These are phyloP conservation scores for Yamadazyma conglobata DNA, from an alignment of 1,139 yeast genomes.

Conservation along the genomic window DNA sequence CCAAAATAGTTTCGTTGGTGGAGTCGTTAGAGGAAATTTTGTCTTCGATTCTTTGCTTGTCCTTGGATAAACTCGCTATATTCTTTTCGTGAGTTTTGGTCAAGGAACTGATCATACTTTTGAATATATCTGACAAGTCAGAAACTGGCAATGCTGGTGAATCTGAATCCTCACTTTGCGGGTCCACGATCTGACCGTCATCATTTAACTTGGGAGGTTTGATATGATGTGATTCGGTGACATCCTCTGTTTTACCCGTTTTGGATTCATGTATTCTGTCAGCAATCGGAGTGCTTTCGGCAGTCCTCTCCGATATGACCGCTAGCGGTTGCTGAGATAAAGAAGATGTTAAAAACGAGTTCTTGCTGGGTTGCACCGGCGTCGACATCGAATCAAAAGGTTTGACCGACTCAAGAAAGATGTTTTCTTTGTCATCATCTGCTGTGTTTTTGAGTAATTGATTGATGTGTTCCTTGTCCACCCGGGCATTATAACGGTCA, in stretches of 20 bases:
- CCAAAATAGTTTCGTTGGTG: slow-evolving; percentile 16
- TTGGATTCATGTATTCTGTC: slow-evolving; percentile 6
- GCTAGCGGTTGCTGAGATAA: slow-evolving; percentile 31
- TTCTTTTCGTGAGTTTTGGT: slow-evolving; percentile 37
- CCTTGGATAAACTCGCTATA: slow-evolving; percentile 20
- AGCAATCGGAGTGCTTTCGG: slow-evolving; percentile 29
- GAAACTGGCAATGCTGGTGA: slow-evolving; percentile 4
- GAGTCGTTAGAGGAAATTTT: slow-evolving; percentile 15
- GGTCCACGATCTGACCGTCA: slow-evolving; percentile 25
- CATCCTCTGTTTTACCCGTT: slow-evolving; percentile 2
- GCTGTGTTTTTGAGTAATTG: slow-evolving; percentile 18
- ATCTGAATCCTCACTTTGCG: slow-evolving; percentile 1
- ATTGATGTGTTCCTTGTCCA: slow-evolving; percentile 32
- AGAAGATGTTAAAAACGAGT: slow-evolving; percentile 10
- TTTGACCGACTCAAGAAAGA: slow-evolving; percentile 31
- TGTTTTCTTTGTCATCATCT: slow-evolving; percentile 44
- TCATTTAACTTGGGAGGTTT: slow-evolving; percentile 35
- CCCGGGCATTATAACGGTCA: slow-evolving; percentile 23
- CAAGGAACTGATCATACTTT: slow-evolving; percentile 39
- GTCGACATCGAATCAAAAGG: slow-evolving; percentile 29
- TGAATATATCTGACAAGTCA: slow-evolving; percentile 8
- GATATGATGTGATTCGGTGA: slow-evolving; percentile 21
- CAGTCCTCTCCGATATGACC: slow-evolving; percentile 36
- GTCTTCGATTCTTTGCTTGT: slow-evolving; percentile 13
- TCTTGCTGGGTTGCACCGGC: slow-evolving; percentile 22